These are phyloP conservation scores for Arthrobotrys sphaeroides DNA, from an alignment of 2,329 filamentous ascomycete genomes.

Conservation along the genomic window DNA sequence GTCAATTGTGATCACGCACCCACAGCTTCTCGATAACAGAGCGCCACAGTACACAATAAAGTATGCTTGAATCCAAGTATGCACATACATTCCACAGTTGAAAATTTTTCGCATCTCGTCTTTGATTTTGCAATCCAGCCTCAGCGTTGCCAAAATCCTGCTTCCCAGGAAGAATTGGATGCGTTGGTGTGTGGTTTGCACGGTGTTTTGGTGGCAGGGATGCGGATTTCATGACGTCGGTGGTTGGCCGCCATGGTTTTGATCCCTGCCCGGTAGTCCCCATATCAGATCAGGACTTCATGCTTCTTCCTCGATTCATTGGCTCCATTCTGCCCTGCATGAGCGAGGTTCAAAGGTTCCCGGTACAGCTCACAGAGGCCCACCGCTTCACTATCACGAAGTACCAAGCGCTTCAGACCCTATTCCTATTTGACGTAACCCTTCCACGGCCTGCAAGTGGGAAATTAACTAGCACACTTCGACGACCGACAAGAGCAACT, in stretches of 20 bases:
- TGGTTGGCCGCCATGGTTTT: slow-evolving; percentile 5
- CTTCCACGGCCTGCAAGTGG: not conserved
- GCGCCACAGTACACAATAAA: too few relatives aligned
- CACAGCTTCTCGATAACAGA: too few relatives aligned
- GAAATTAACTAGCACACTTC: not conserved
- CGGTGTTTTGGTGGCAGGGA: not conserved
- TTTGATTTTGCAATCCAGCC: too few relatives aligned
- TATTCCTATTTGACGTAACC: slow-evolving; percentile 32
- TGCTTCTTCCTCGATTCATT: not conserved
- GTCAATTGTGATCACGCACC: too few relatives aligned
- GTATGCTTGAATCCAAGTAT: too few relatives aligned
- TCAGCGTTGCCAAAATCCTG: slow-evolving; percentile 13
- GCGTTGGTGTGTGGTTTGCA: slow-evolving; percentile 3
- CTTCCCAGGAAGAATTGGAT: not conserved
- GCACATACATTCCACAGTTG: too few relatives aligned
- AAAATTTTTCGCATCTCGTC: too few relatives aligned
- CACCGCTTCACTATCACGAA: not conserved
- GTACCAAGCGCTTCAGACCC: slow-evolving; percentile 13
- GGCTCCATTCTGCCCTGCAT: slow-evolving; percentile 32
- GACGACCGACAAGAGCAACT: not conserved
- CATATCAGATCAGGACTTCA: not conserved
- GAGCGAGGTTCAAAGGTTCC: slow-evolving; percentile 9
- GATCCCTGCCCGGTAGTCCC: not conserved
- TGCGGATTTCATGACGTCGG: slow-evolving; percentile 32
- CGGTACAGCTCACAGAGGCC: not conserved